These are phyloP conservation scores for Aspergillus costaricaensis DNA, from an alignment of 2,329 filamentous ascomycete genomes.

Conservation along the genomic window DNA sequence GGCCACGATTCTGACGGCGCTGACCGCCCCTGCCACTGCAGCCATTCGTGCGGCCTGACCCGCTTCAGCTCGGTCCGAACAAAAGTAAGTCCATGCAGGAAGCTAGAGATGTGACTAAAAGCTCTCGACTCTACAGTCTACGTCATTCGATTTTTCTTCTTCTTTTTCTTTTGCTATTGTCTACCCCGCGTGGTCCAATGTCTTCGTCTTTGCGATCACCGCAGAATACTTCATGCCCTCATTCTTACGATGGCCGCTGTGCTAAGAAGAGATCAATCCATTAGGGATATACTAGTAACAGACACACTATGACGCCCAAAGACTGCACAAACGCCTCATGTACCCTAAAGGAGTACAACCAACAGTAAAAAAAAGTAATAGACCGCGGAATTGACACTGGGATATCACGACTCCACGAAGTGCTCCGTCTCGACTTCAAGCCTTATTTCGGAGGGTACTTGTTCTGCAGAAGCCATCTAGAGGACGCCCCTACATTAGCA, in stretches of 20 bases:
- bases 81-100: neutral
- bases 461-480: conserved; percentile 54
- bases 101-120: neutral
- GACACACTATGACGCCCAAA: neutral
- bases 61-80: neutral
- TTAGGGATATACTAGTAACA: neutral
- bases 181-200: neutral
- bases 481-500: conserved; percentile 15
- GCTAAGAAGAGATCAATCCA: neutral
- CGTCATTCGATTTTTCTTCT: neutral
- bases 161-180: neutral
- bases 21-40: conserved; percentile 36
- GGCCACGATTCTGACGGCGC: conserved; percentile 31
- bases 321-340: neutral
- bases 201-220: neutral
- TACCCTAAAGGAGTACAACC: neutral
- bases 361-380: neutral
- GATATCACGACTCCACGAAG: conserved; percentile 1
- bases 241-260: no score
- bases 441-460: conserved; percentile 52
- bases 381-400: neutral
- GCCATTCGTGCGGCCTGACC: neutral
- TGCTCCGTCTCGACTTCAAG: neutral
- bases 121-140: neutral
- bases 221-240: no score